phyloP scores from a whole-genome alignment of 139 green algal genomes.

The Ettlia oleoabundans region DNA sequence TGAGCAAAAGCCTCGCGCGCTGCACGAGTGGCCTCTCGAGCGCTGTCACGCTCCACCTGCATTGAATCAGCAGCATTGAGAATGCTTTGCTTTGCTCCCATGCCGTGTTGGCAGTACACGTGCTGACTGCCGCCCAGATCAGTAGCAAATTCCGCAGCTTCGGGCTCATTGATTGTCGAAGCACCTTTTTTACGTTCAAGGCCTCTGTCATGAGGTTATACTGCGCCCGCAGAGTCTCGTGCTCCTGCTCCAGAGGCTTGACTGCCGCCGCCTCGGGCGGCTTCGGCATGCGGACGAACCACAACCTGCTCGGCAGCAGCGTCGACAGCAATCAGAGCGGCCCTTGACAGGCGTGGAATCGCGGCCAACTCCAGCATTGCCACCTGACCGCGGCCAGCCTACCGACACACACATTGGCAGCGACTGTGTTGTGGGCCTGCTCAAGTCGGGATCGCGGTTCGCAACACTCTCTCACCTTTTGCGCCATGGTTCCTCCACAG shows the following conservation, averaged over 20 bases:
- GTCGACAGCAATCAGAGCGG: too few relatives aligned
- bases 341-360: not conserved
- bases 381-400: not conserved
- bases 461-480: too few relatives aligned
- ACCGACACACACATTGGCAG: not conserved
- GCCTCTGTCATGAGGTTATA: slow-evolving; percentile 51
- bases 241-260: slow-evolving; percentile 44
- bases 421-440: not conserved
- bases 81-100: too few relatives aligned
- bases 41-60: slow-evolving; percentile 46
- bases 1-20: slow-evolving; percentile 31
- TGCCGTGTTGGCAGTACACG: too few relatives aligned
- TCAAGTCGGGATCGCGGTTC: too few relatives aligned
- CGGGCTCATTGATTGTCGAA: too few relatives aligned
- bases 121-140: too few relatives aligned
- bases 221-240: slow-evolving; percentile 48
- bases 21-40: slow-evolving; percentile 24
- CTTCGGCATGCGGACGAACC: slow-evolving; percentile 58
- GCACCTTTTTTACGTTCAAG: slow-evolving; percentile 56
- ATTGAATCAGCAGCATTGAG: not conserved
- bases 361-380: too few relatives aligned
- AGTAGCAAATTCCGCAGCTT: not conserved
- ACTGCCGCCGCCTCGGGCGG: slow-evolving; percentile 39
- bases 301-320: slow-evolving; percentile 41
- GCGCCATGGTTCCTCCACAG: slow-evolving; percentile 21